Evolutionary conservation across 345 rosid species (phyloP).

Genomic region (Gossypium rotundifolium): DNA sequence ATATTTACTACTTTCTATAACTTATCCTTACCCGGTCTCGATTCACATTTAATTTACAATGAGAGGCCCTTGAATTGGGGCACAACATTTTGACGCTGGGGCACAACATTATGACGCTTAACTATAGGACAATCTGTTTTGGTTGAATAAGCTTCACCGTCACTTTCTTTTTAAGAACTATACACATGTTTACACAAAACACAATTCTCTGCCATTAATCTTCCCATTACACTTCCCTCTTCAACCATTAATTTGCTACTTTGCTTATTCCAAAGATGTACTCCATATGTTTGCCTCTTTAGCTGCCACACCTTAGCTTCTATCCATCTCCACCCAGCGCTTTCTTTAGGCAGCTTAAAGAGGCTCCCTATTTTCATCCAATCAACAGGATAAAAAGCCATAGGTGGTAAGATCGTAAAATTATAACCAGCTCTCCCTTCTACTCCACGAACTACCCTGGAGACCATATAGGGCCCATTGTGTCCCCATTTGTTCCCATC

Average conservation of each 20-base stretch:
- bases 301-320: constrained; percentile 47
- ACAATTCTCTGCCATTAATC: constrained; percentile 45
- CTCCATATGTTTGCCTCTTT: constrained; percentile 40
- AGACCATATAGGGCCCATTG: constrained; percentile 78
- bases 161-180: constrained; percentile 7
- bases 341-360: constrained; percentile 43
- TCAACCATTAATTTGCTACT: constrained; percentile 41
- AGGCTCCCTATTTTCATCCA: constrained; percentile 53
- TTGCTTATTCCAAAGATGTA: constrained; percentile 81
- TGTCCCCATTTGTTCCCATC: constrained; percentile 86
- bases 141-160: not conserved
- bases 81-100: no score
- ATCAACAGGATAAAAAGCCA: constrained; percentile 68
- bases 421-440: constrained; percentile 34
- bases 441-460: constrained; percentile 47
- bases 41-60: no score
- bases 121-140: no score
- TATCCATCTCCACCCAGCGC: constrained; percentile 30
- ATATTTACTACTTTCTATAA: no score
- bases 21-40: no score
- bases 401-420: constrained; percentile 52
- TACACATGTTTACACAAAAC: constrained; percentile 37
- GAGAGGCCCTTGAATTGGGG: no score
- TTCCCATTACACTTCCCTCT: constrained; percentile 57
- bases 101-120: no score